These are phyloP conservation scores for Nicotiana tabacum DNA, from an alignment of 257 asterid genomes.

Conservation along the genomic window DNA sequence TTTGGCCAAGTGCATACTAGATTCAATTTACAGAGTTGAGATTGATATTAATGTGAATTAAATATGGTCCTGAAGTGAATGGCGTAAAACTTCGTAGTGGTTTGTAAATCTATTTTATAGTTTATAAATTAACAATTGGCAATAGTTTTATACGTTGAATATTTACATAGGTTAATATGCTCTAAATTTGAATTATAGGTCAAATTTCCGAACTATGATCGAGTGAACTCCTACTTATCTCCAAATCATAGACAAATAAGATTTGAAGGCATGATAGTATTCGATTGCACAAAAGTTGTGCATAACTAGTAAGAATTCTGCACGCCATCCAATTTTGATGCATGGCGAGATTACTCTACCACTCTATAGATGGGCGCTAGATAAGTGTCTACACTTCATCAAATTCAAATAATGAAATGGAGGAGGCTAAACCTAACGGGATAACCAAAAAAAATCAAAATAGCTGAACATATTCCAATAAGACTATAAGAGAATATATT, in stretches of 20 bases:
- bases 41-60: neutral
- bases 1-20: neutral
- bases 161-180: neutral
- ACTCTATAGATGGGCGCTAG: neutral
- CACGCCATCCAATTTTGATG: neutral
- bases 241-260: neutral
- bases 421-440: neutral
- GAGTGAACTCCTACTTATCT: neutral
- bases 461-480: no score
- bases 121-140: neutral
- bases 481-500: neutral
- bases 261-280: neutral
- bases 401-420: neutral
- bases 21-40: neutral
- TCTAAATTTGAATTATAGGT: neutral
- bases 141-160: neutral
- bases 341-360: neutral
- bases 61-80: neutral
- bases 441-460: no score
- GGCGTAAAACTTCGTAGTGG: neutral
- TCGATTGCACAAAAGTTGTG: neutral
- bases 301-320: neutral
- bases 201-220: neutral
- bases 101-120: neutral
- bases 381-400: neutral